Percentiles rank a stretch among this genome's conserved stretches.
Evolutionary conservation across 257 asterid species (phyloP).

Genomic region (Nicotiana paniculata): DNA sequence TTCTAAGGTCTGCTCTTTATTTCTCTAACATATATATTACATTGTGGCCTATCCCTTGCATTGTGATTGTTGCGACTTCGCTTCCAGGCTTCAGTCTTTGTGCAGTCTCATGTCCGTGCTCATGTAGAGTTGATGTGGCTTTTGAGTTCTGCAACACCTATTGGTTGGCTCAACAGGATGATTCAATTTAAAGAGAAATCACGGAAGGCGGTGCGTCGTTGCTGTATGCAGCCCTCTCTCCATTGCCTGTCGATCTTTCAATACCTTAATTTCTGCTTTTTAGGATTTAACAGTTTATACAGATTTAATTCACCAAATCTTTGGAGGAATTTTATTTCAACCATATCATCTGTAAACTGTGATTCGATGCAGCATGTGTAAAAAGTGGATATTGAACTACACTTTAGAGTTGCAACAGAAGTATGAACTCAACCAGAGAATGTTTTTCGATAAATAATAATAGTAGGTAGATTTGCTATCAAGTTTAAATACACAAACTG

Average conservation of each 20-base stretch:
- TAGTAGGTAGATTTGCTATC: neutral
- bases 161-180: constrained; percentile 96
- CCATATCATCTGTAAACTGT: neutral
- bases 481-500: neutral
- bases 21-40: neutral
- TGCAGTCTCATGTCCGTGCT: constrained; percentile 97
- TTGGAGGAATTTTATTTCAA: neutral
- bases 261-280: neutral
- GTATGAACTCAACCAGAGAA: neutral
- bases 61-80: constrained; percentile 18
- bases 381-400: neutral
- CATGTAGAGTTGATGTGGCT: constrained; percentile 96
- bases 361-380: neutral
- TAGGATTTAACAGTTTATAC: neutral
- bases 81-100: constrained; percentile 88
- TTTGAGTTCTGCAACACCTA: constrained; percentile 82
- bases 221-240: constrained; percentile 14
- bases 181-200: constrained; percentile 96
- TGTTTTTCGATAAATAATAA: neutral
- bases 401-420: neutral
- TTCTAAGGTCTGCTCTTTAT: constrained; percentile 52
- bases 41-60: neutral
- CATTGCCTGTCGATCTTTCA: neutral
- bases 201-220: constrained; percentile 63
- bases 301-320: neutral